Base-by-base conservation (phyloP, 176 grass and related monocot species). In the Phragmites australis region DNA sequence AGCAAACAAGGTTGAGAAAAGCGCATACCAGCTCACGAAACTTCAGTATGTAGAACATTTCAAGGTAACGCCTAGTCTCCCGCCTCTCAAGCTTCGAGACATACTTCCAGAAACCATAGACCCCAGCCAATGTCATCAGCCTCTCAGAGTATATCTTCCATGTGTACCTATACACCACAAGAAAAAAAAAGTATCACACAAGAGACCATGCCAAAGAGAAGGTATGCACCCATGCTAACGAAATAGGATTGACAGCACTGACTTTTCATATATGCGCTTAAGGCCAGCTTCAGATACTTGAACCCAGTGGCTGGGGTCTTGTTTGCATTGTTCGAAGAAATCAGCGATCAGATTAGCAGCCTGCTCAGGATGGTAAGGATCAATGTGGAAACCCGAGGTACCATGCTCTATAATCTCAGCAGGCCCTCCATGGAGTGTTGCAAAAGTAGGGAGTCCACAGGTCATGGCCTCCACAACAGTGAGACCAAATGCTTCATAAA, bases 91-190 rank as follows among this genome's bases (percentile, higher is more conserved):
- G 92, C 84, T 98, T 98, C 0, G 95, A 98, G 8, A 89, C 95
- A 76, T 94, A 91, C 72, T 98, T 98, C 92, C 92, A 98, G 74
- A 94, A 98, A 43, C 95, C 88, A 64, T 98, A 98, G 52, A 98
- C 95, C 39, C 95, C 92, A 64, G 95, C 88, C 52, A 98, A 17
- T 70, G 90, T 98, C 95, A 98, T 91, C 77, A 98, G 68, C 77
- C 95, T 98, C 81, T 94, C 92, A 1, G 95, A 98, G 83, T 98
- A 98, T 45, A 91, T 94, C 73, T 90, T 98, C 95, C 95, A 98
- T 75, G 95, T 98, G 75, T 94, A 94, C 84, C 95, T 98, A 75
- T 12, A 23, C 8, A 82, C 46, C 59, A 39, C 2, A 23, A 59
- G n/a, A 69, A n/a, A 70, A 49, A 76, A 74, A 30, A 74, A 64